phyloP scores from a whole-genome alignment of 768 basidiomycete species.

The Podaxis rugospora region DNA sequence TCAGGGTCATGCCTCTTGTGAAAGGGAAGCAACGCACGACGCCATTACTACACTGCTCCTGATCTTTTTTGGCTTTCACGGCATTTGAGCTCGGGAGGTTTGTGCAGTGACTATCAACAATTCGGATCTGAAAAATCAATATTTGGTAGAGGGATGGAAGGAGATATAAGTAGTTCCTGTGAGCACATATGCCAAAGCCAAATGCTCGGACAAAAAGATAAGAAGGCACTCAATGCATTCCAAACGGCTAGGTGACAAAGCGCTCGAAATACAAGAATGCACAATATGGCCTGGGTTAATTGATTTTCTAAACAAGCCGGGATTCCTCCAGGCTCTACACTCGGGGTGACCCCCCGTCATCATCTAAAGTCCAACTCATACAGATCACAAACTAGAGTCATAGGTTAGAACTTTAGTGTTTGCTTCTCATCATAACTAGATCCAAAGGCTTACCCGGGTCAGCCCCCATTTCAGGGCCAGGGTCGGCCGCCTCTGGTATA shows the following conservation, averaged over 20 bases:
- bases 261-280: not conserved
- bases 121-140: too few relatives aligned
- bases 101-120: not conserved
- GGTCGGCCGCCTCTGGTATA: too few relatives aligned
- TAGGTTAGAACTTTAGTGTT: too few relatives aligned
- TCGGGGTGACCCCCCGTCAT: not conserved
- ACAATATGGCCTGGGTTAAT: conserved; percentile 1
- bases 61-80: not conserved
- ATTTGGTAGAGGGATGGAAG: too few relatives aligned
- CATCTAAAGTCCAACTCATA: too few relatives aligned
- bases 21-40: not conserved
- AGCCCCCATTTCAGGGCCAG: too few relatives aligned
- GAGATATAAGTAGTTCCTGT: too few relatives aligned
- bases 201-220: not conserved
- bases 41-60: not conserved
- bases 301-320: not conserved
- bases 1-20: not conserved
- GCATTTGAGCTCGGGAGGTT: not conserved
- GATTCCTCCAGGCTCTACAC: not conserved
- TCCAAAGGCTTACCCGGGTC: too few relatives aligned
- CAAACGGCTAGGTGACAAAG: not conserved
- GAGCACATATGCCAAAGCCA: too few relatives aligned
- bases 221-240: not conserved
- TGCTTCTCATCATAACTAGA: too few relatives aligned
- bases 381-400: too few relatives aligned